phyloP scores from a whole-genome alignment of 2,329 filamentous ascomycete species.

The Fusarium globosum region DNA sequence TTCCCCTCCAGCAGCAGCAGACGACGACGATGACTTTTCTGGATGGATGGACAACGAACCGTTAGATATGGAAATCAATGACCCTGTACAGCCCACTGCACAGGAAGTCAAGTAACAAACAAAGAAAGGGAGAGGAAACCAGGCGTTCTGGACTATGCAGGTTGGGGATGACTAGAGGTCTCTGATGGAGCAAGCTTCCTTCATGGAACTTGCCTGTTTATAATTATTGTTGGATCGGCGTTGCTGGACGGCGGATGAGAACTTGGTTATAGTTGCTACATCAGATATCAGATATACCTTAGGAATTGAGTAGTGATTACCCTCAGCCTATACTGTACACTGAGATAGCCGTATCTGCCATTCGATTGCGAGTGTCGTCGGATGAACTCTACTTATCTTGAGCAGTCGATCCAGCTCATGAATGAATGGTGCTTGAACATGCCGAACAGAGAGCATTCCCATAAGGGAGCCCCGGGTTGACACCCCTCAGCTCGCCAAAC shows the following conservation, averaged over 20 bases:
- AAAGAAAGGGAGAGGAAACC: slow-evolving; percentile 7
- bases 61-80: slow-evolving; percentile 41
- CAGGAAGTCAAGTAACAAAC: slow-evolving; percentile 40
- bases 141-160: slow-evolving; percentile 30
- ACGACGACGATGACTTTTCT: slow-evolving; percentile 52
- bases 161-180: slow-evolving; percentile 14
- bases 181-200: slow-evolving; percentile 12
- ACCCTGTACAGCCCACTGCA: slow-evolving; percentile 22
- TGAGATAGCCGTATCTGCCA: neutral
- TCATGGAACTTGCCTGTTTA: neutral
- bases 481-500: neutral
- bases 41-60: slow-evolving; percentile 52
- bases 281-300: slow-evolving; percentile 24
- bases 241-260: slow-evolving; percentile 7
- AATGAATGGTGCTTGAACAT: neutral
- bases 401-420: neutral
- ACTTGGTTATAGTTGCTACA: slow-evolving; percentile 4
- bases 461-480: neutral
- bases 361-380: neutral
- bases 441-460: neutral
- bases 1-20: slow-evolving; percentile 27
- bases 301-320: slow-evolving; percentile 16
- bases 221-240: slow-evolving; percentile 17
- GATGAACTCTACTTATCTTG: too few relatives aligned
- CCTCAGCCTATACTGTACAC: neutral